Evolutionary conservation across 768 basidiomycete species (phyloP), one percentile per base, ranked within the genome.

Genomic region (Tricholoma hemisulphureum): DNA sequence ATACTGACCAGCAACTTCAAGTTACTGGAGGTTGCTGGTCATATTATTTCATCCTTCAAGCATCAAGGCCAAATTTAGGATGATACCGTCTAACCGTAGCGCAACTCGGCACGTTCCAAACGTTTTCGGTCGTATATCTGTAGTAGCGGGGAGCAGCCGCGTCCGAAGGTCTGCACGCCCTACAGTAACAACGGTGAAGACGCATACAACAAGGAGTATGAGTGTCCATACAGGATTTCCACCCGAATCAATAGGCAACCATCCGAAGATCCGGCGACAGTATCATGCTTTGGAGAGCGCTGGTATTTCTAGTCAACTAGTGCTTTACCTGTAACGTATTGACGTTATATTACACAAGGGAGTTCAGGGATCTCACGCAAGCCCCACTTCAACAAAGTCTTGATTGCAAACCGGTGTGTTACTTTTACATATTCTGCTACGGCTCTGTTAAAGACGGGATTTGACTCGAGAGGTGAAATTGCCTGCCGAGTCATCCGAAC

Each of bases 401-500:
- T 97, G 21, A 86, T 97, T 56, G 94, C 94, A 0, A 97, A 97
- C 67, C 78, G 94, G 94, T 88, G 55, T 53, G 76, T 51, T 14
- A 28, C 29, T 14, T 34, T 50, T 23, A 13, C 6, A 54, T 8
- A 4, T 26, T 9, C 6, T 49, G 39, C 7, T 23, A 29, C 11
- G 43, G 24, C 32, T 23, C 28, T 56, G 20, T 32, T 35, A 48
- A 10, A 57, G 21, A 31, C n/a, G n/a, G 43, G 14, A 58, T 18
- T 4, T 54, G 1, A 26, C 10, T 32, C 13, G 60, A 96, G 94
- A 71, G 95, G 95, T 48, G 95, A 98, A 73, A 98, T 98, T 61
- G 94, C 95, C 5, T 97, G 95, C 71, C 87, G 95, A 18, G 92
- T 98, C 43, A 96, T 96, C 55, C 87, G 91, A 23, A 96, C 95